phyloP scores from a whole-genome alignment of 2,329 filamentous ascomycete genomes.

The Aplosporella prunicola region DNA sequence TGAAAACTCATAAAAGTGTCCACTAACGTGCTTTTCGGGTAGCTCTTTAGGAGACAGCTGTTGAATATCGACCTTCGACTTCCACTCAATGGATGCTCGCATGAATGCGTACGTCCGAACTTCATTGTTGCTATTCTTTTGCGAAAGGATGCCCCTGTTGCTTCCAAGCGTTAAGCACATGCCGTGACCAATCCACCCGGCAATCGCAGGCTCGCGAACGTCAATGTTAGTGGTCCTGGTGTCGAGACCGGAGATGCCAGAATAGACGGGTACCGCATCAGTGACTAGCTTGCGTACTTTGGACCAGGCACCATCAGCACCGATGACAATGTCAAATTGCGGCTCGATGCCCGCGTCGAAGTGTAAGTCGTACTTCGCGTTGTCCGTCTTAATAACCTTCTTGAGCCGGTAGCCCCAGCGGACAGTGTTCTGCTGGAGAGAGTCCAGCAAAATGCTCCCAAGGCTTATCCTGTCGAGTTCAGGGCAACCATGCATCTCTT shows the following conservation, averaged over 20 bases:
- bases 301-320: conserved; percentile 40
- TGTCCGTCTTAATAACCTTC: no score
- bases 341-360: conserved; percentile 21
- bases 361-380: conserved; percentile 14
- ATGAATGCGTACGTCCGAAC: no score
- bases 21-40: no score
- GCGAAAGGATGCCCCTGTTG: no score
- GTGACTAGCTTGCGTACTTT: conserved; percentile 22
- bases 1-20: no score
- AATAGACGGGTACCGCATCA: conserved; percentile 35
- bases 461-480: conserved; percentile 45
- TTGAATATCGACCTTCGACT: no score
- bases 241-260: conserved; percentile 38
- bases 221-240: conserved; percentile 35
- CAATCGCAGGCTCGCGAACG: conserved; percentile 34
- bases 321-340: conserved; percentile 38
- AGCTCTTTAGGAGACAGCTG: no score
- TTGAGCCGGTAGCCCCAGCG: conserved; percentile 31
- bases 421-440: conserved; percentile 37
- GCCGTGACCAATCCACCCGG: conserved; percentile 33
- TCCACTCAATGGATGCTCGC: no score
- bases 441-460: conserved; percentile 37
- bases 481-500: no score
- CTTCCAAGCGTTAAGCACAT: neutral
- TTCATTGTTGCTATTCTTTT: no score